These are phyloP conservation scores for Debaryomycetaceae sp. DNA, from an alignment of 1,139 yeast species.

Conservation along the genomic window DNA sequence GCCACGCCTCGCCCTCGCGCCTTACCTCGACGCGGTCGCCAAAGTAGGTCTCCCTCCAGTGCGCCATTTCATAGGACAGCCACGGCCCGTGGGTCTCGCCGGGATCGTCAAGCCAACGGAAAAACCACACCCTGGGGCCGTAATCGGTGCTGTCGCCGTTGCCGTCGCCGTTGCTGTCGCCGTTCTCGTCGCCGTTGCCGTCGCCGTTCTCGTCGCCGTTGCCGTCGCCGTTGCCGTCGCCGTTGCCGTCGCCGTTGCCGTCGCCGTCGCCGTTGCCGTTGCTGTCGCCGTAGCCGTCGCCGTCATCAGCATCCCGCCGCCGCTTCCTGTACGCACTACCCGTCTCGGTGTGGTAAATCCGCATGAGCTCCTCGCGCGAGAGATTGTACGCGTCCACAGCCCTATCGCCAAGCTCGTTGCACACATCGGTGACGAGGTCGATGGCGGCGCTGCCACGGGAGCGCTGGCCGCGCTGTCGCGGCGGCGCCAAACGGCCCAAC, in stretches of 20 bases:
- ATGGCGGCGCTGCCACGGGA: conserved; percentile 20
- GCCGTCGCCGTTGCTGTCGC: conserved; percentile 9
- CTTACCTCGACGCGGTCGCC: conserved; percentile 45
- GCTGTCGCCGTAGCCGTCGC: too few relatives aligned
- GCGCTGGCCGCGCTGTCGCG: conserved; percentile 9
- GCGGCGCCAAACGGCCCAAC: conserved; percentile 39
- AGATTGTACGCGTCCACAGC: conserved; percentile 50
- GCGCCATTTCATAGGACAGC: conserved; percentile 48
- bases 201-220: conserved; percentile 10
- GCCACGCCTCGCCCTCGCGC: conserved; percentile 29
- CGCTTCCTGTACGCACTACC: conserved; percentile 36
- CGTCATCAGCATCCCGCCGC: conserved; percentile 16
- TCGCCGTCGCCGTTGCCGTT: too few relatives aligned
- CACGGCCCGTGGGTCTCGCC: conserved; percentile 58
- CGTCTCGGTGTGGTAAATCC: conserved; percentile 46
- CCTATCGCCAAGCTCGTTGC: conserved; percentile 42
- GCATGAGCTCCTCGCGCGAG: conserved; percentile 55
- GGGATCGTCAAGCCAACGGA: conserved; percentile 49
- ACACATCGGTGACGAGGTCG: conserved; percentile 46
- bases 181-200: conserved; percentile 10
- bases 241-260: conserved; percentile 9
- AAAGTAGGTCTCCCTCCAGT: conserved; percentile 60
- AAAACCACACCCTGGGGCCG: conserved; percentile 51
- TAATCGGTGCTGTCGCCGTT: conserved; percentile 16
- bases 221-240: conserved; percentile 9